Conservation (phyloP, 2,329 filamentous ascomycete genomes). For the Cryoendolithus antarcticus region DNA sequence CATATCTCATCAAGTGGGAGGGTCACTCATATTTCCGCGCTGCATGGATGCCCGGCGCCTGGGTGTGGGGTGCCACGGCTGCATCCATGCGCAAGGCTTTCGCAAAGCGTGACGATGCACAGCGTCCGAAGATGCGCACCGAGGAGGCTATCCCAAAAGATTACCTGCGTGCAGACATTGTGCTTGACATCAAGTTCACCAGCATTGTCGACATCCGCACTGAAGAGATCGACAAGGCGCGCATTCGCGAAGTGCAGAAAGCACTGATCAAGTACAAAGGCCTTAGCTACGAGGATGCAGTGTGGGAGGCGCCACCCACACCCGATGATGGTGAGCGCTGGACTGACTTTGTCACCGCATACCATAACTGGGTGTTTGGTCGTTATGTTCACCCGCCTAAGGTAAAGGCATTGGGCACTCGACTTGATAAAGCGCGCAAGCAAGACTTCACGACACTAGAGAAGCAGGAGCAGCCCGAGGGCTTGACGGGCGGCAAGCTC, state of each 20-base stretch:
- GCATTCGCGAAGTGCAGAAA: constrained; percentile 58
- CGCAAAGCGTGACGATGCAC: constrained; percentile 51
- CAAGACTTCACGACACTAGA: constrained; percentile 49
- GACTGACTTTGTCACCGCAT: constrained; percentile 69
- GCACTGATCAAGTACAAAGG: constrained; percentile 88
- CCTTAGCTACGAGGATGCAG: constrained; percentile 75
- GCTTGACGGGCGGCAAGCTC: constrained; percentile 63
- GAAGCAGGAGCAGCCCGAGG: constrained; percentile 58
- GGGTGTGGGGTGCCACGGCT: constrained; percentile 65
- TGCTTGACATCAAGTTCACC: constrained; percentile 67
- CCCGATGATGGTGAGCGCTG: constrained; percentile 56
- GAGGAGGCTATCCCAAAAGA: constrained; percentile 81
- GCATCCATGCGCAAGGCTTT: constrained; percentile 61
- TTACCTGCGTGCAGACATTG: constrained; percentile 71
- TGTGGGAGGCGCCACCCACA: constrained; percentile 74
- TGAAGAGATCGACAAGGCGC: constrained; percentile 57
- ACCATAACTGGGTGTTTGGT: constrained; percentile 73
- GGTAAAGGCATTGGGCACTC: constrained; percentile 46
- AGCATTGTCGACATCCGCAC: constrained; percentile 45
- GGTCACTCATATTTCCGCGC: constrained; percentile 68
- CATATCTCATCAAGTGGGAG: constrained; percentile 88
- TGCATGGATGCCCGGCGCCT: constrained; percentile 76
- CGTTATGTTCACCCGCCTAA: constrained; percentile 56
- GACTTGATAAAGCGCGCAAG: constrained; percentile 54
- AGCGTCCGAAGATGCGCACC: constrained; percentile 54